Evolutionary conservation across 2,329 filamentous ascomycete genomes (phyloP).

Genomic region (Paraphoma sp.): DNA sequence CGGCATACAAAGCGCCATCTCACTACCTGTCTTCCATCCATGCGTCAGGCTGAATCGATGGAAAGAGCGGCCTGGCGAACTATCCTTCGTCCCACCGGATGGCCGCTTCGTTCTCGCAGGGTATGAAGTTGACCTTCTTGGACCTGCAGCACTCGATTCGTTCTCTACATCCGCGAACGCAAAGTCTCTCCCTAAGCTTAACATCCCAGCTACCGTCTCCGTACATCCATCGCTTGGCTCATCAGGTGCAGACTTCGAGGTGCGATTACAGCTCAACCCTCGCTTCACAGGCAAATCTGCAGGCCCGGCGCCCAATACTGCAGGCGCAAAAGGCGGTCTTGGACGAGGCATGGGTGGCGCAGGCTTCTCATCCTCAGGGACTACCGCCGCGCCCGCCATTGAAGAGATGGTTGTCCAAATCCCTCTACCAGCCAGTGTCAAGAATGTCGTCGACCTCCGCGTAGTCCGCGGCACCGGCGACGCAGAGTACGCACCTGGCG

Average conservation of each 20-base stretch:
- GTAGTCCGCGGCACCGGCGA: conserved; percentile 81
- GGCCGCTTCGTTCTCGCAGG: conserved; percentile 91
- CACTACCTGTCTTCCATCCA: conserved; percentile 93
- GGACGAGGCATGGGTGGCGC: conserved; percentile 32
- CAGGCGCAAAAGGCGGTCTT: conserved; percentile 24
- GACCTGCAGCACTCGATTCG: conserved; percentile 61
- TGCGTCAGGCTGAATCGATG: conserved; percentile 90
- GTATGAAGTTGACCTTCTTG: conserved; percentile 91
- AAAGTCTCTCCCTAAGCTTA: conserved; percentile 62
- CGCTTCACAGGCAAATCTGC: conserved; percentile 51
- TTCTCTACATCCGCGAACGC: conserved; percentile 33
- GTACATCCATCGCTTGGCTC: conserved; percentile 80
- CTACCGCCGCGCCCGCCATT: conserved; percentile 54
- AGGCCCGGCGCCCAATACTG: conserved; percentile 47
- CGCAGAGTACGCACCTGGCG: conserved; percentile 78
- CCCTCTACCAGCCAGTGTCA: conserved; percentile 78
- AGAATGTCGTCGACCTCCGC: conserved; percentile 82
- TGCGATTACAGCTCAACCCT: conserved; percentile 73
- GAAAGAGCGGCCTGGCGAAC: conserved; percentile 84
- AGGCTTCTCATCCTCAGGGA: conserved; percentile 40
- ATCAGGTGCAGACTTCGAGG: conserved; percentile 84
- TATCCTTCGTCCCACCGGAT: conserved; percentile 96
- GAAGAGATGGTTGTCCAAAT: conserved; percentile 81
- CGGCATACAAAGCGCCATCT: conserved; percentile 76
- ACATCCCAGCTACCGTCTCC: conserved; percentile 81